A percentile compares a stretch with the other conserved stretches of the same genome.
Evolutionary conservation across 208 protist species (phyloP).

Genomic region (Acanthamoeba castellanii): DNA sequence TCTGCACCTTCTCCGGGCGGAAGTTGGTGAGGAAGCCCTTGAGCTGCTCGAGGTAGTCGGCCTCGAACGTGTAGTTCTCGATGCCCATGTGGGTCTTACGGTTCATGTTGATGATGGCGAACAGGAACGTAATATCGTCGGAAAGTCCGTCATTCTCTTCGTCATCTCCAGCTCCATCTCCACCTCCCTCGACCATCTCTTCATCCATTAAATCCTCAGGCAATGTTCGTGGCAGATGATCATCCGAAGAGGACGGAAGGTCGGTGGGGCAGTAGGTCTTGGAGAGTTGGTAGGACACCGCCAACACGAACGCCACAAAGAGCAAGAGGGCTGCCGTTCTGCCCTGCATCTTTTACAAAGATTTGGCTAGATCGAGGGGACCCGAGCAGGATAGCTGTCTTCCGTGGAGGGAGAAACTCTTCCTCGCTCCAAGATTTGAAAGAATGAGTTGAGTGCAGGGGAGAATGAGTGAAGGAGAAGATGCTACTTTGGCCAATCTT

Average conservation of each 20-base stretch:
- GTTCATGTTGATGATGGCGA: constrained; percentile 70
- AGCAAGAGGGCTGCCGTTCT: neutral
- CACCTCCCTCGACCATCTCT: neutral
- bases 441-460: too few species aligned
- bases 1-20: constrained; percentile 24
- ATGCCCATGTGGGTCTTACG: constrained; percentile 45
- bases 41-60: constrained; percentile 29
- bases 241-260: neutral
- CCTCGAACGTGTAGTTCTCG: constrained; percentile 70
- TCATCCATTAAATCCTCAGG: neutral
- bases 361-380: too few species aligned
- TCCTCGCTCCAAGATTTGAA: neutral
- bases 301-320: constrained; percentile 18
- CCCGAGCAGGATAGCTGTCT: too few species aligned
- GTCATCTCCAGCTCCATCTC: neutral
- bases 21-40: constrained; percentile 4
- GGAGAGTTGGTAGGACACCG: neutral
- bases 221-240: neutral
- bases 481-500: too few species aligned
- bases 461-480: too few species aligned
- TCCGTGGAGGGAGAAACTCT: neutral
- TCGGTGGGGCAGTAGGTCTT: neutral
- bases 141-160: constrained; percentile 20
- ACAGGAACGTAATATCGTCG: constrained; percentile 56
- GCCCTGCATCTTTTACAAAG: neutral